Base-by-base conservation (phyloP, 2,329 filamentous ascomycete genomes). In the Penicillium aurantiogriseum region DNA sequence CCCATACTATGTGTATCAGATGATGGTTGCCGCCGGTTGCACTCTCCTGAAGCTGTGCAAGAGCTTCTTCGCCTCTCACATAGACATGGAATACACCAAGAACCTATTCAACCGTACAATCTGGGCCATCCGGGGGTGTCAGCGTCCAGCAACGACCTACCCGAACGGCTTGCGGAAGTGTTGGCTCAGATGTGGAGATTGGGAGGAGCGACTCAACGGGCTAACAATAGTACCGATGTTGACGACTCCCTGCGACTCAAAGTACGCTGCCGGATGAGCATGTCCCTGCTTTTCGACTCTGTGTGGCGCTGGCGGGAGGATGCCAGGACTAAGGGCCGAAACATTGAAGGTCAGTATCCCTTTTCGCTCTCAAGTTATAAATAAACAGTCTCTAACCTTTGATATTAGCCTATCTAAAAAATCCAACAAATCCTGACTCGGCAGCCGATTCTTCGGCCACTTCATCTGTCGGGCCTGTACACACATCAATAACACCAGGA, bases 341-440 rank as follows among this genome's bases (percentile, higher is more conserved):
- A 87, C 60, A 81, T 91, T 54, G 88, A 91, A 77, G 83, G 88
- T 91, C 19, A 51, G 54, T 57, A 31, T 40, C 11, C 42, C 15
- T 29, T n/a, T 38, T 8, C 35, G 19, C 27, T 9, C 4, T 19
- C 17, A n/a, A 8, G 2, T 36, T 36, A 36, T 13, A n/a, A 49
- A 49, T 36, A 23, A 48, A 51, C 25, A 56, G 54, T 59, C 53
- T 62, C 57, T 66, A 68, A 57, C 23, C 27, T 35, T 29, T 23
- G 3, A 19, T n/a, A 35, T 2, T 39, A 79, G 79, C 80, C 76
- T 91, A 90, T 64, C 84, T 92, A 59, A 92, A 93, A 71, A 91
- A 94, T 69, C 90, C 91, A 43, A 96, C 92, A 56, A 89, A 93
- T 71, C 89, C 90, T 43, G 90, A 94, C 73, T 91, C 88, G 52